Evolutionary conservation across 2,329 filamentous ascomycete genomes (phyloP), one percentile per base, ranked within the genome.

Genomic region (Clarireedia monteithiana): DNA sequence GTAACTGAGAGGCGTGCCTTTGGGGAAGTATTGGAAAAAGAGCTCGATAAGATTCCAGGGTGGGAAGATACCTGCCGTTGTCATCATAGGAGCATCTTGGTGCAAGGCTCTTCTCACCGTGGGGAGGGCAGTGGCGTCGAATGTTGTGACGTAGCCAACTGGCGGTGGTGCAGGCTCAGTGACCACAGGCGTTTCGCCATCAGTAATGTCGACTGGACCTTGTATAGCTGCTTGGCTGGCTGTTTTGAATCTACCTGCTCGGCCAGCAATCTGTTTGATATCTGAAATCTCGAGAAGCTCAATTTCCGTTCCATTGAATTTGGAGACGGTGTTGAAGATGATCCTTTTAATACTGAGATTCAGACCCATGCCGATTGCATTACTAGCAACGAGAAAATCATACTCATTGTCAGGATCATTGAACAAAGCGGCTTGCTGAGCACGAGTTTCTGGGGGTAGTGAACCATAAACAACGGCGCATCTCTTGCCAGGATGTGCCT

Each of bases 401-500:
- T 96, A 99, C 58, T 96, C 91, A 68, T 95, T 99, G 68, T 95
- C 73, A 0, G 91, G 91, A 61, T 97, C 89, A 67, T 99, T 99
- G 77, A 99, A 99, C 0, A 97, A 77, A 15, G 84, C 83, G 0
- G 94, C 94, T 73, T 99, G 94, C 67, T 92, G 85, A 3, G 91
- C 90, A 59, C 94, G 83, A 42, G 92, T 96, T 70, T 99, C 94
- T 1, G 94, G 92, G 0, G 94, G 94, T 45, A 99, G 72, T 50
- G 86, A 85, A 40, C 94, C 94, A 69, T 99, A 99, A 2, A 99
- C 89, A 55, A 96, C 89, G 47, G 94, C 94, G 63, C 91, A 95
- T 51, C 90, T 85, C 58, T 81, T 83, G 0, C 88, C 86, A 0
- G 91, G 97, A 3, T 55, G 47, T 14, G 72, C 67, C 54, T 78